Evolutionary conservation across 2,329 filamentous ascomycete genomes (phyloP), one percentile per base, ranked within the genome.

Genomic region (Colletotrichum ledebouriae): DNA sequence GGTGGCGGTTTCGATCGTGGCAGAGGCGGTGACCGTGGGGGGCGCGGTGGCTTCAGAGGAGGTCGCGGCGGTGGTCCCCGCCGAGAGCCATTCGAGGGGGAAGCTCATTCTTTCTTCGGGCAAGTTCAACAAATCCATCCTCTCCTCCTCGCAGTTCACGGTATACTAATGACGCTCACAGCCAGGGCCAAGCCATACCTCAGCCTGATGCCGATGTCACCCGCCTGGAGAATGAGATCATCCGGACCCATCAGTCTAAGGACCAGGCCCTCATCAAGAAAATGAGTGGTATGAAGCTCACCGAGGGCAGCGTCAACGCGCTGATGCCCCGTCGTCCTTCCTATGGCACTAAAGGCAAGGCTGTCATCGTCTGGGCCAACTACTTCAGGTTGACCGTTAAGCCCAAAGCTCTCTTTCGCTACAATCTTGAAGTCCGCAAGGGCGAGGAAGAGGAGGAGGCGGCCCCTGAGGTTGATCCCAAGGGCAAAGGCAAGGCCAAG

Each of bases 311-410:
- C 58, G 15, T 67, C 49, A 58, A 64, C 63, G 47, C 41, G 41
- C 44, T 59, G 49, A 59, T 69, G 63, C 88, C 53, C 84, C 86
- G 3, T 63, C 73, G 86, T 2, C 87, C 87, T 20, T 81, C 80
- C 1, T 88, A 83, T 70, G 85, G 86, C 20, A 79, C 74, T 3
- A 71, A 71, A 5, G 87, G 86, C 4, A 75, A 53, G 1, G 50
- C 74, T 0, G 81, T 86, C 2, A 72, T 77, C 2, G 76, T 89
- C 0, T 88, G 85, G 84, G 78, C 85, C 4, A 89, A 89, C 73
- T 88, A 85, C 71, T 88, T 86, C 71, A 76, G 76, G 1, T 65
- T 89, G 55, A 73, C 78, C 6, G 70, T 84, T 7, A 78, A 79
- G 46, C 72, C 76, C 0, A 72, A 77, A 2, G 67, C 71, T 0